Conservation (phyloP, 345 rosid genomes). For the Erucastrum elatum region DNA sequence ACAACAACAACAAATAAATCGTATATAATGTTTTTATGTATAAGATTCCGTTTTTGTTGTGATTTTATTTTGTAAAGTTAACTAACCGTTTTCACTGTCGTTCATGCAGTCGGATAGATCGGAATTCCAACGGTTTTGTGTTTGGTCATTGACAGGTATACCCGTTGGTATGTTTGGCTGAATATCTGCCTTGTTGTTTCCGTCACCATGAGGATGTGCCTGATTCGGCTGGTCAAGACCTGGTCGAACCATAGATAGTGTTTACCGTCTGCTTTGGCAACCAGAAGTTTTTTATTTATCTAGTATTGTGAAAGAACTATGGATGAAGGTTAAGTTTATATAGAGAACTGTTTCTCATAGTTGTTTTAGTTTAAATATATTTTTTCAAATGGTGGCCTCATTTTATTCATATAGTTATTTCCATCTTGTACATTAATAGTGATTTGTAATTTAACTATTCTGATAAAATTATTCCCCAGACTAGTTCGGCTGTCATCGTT, state of each 20-base stretch:
- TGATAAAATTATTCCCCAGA: not conserved
- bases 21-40: not conserved
- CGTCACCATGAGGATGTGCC: conserved; percentile 5
- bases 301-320: not conserved
- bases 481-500: not conserved
- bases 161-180: conserved; percentile 11
- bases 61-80: not conserved
- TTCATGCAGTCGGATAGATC: conserved; percentile 69
- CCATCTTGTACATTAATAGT: conserved; percentile 10
- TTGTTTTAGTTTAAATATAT: not conserved
- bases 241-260: conserved; percentile 21
- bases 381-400: not conserved
- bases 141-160: conserved; percentile 14
- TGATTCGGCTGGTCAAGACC: not conserved
- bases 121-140: conserved; percentile 47
- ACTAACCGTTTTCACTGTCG: conserved; percentile 58
- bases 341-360: not conserved
- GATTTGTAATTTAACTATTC: not conserved
- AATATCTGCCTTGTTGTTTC: not conserved
- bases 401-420: not conserved
- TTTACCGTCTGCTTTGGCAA: not conserved
- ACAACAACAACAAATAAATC: not conserved
- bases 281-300: not conserved
- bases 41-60: not conserved
- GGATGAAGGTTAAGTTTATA: conserved; percentile 2